Evolutionary conservation across 768 basidiomycete species (phyloP), one percentile per base, ranked within the genome.

Genomic region (Hemileccinum impolitum): DNA sequence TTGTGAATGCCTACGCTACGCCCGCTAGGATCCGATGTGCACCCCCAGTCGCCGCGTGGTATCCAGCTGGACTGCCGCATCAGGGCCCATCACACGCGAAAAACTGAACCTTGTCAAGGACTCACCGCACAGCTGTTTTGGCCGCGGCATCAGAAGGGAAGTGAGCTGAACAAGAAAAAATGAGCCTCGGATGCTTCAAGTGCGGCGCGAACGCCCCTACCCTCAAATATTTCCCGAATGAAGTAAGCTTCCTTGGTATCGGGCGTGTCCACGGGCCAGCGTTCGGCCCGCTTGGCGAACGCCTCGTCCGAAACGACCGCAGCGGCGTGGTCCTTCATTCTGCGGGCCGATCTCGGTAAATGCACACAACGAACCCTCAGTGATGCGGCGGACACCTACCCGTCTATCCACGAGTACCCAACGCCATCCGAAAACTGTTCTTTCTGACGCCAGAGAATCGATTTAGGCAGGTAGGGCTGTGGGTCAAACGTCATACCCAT

Each of bases 391-490:
- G 44, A 30, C 42, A 60, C 78, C 37, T 60, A 89, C 89, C 94
- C 92, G 61, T 98, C 94, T 62, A 98, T 98, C 94, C 95, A 97
- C 28, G 93, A 94, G 71, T 96, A 97, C 28, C 95, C 94, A 47
- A 96, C 94, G 46, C 96, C 96, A 62, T 99, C 96, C 2, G 94
- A 97, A 74, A 99, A 99, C 62, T 98, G 94, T 71, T 99, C 96
- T 68, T 99, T 99, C 68, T 99, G 96, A 48, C 96, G 80, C 96
- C 96, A 99, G 36, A 99, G 76, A 61, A 99, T 97, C 14, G 89
- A 90, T 48, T 78, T 78, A 12, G 96, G 96, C 44, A 99, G 82
- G 71, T 98, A 99, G 2, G 92, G 86, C 87, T 92, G 21, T 25
- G 53, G 42, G 52, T 28, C 5, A 21, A 28, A 12, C 13, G 25